phyloP scores from a whole-genome alignment of 2,329 filamentous ascomycete species.

The Aspergillus puulaauensis region DNA sequence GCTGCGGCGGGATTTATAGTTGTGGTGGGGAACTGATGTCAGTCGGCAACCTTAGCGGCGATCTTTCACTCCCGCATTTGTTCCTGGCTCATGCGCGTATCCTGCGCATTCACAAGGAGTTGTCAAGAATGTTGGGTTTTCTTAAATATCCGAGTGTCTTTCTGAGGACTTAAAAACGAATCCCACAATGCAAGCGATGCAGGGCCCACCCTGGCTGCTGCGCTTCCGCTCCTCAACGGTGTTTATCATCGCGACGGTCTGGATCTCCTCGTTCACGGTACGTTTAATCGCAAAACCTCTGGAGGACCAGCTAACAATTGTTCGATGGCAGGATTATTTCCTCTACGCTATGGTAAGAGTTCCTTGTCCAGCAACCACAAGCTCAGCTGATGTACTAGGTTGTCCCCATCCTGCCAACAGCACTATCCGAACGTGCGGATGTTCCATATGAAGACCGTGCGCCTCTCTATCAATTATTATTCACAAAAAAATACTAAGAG shows the following conservation, averaged over 20 bases:
- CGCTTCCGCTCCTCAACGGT: slow-evolving; percentile 58
- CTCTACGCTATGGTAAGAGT: slow-evolving; percentile 31
- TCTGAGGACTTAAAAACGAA: not conserved
- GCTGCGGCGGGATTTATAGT: not conserved
- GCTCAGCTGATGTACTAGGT: slow-evolving; percentile 19
- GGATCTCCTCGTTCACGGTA: slow-evolving; percentile 32
- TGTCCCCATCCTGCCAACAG: slow-evolving; percentile 31
- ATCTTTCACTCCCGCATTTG: not conserved
- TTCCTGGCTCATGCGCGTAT: not conserved
- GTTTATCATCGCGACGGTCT: slow-evolving; percentile 61
- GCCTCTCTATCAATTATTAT: not conserved
- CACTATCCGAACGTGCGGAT: slow-evolving; percentile 24
- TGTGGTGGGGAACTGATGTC: slow-evolving; percentile 2
- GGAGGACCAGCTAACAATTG: not conserved
- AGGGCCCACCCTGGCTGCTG: slow-evolving; percentile 32
- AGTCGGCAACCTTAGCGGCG: not conserved
- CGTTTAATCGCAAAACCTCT: not conserved
- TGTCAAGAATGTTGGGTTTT: too few relatives aligned
- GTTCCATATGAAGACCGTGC: slow-evolving; percentile 26
- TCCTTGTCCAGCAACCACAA: not conserved
- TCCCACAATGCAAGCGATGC: not conserved
- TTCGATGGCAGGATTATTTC: slow-evolving; percentile 23
- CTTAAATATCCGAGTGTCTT: too few relatives aligned
- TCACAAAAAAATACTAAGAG: not conserved
- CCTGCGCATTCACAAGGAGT: too few relatives aligned